phyloP scores from a whole-genome alignment of 768 basidiomycete genomes.

The Calocera viscosa region DNA sequence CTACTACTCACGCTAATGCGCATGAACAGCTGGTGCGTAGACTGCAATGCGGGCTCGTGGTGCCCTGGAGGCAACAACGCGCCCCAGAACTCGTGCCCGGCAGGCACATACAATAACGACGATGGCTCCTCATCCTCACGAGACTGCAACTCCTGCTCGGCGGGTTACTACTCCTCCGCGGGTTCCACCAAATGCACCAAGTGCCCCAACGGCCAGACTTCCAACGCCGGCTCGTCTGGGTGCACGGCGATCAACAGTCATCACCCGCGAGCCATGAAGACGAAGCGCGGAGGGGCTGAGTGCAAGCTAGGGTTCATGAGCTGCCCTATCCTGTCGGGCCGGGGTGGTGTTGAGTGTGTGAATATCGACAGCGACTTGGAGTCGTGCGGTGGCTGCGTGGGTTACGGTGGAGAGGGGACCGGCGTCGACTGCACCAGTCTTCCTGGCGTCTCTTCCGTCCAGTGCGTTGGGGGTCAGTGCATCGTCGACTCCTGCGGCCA shows the following conservation, averaged over 20 bases:
- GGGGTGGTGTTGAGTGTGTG: conserved; percentile 20
- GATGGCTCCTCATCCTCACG: not conserved
- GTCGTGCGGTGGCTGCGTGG: conserved; percentile 39
- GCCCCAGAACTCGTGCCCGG: not conserved
- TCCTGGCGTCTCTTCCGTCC: conserved; percentile 38
- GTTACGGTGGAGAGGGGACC: conserved; percentile 23
- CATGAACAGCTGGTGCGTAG: not conserved
- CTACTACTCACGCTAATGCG: not conserved
- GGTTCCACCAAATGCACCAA: not conserved
- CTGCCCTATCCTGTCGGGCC: not conserved
- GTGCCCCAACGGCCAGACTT: not conserved
- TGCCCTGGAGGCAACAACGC: not conserved
- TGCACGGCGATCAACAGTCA: not conserved
- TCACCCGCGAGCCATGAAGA: not conserved
- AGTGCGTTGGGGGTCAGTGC: conserved; percentile 36
- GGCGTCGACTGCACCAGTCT: conserved; percentile 42
- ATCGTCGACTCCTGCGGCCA: conserved; percentile 35
- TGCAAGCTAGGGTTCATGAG: not conserved
- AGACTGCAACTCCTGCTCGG: not conserved
- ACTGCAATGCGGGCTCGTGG: not conserved
- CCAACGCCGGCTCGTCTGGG: not conserved
- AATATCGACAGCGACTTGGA: conserved; percentile 19
- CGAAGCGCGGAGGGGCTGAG: not conserved
- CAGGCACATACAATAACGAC: not conserved
- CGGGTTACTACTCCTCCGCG: not conserved